Percentiles rank a stretch among this genome's conserved stretches.
Conservation (phyloP, 2,329 filamentous ascomycete genomes). For the Neonectria faginata region DNA sequence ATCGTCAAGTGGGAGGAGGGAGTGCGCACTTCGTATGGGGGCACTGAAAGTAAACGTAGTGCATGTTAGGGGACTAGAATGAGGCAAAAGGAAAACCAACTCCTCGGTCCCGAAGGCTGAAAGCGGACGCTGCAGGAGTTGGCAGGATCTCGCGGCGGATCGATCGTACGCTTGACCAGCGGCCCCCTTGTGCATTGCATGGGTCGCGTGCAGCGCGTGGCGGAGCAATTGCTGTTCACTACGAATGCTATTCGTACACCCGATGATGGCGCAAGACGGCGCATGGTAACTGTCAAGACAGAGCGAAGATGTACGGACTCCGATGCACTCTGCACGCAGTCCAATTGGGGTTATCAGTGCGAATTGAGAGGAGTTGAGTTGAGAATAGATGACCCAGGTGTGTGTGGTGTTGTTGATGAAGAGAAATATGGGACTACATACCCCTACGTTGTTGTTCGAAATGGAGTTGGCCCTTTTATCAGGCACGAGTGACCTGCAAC, state of each 20-base stretch:
- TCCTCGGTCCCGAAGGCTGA: not conserved
- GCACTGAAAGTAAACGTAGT: not conserved
- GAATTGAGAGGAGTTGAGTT: not conserved
- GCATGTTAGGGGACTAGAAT: not conserved
- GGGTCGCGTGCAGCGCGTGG: constrained; percentile 10
- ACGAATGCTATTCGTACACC: no score
- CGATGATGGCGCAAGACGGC: no score
- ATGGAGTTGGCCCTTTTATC: no score
- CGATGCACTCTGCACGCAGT: not conserved
- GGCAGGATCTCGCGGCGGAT: constrained; percentile 6
- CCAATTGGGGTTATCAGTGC: no score
- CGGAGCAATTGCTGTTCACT: not conserved
- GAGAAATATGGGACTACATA: not conserved
- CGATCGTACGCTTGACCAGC: constrained; percentile 1
- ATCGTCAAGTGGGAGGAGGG: not conserved
- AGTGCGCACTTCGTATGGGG: no score
- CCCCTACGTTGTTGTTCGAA: no score
- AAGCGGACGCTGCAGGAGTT: constrained; percentile 11
- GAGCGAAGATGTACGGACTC: no score
- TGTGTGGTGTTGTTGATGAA: no score
- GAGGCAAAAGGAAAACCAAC: not conserved
- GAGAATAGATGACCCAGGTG: no score
- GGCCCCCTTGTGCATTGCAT: constrained; percentile 7
- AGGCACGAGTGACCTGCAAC: no score
- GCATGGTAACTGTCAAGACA: not conserved